These are phyloP conservation scores for Rhizophagus sp. DNA, from an alignment of 192 early-diverging fungal species.

Conservation along the genomic window DNA sequence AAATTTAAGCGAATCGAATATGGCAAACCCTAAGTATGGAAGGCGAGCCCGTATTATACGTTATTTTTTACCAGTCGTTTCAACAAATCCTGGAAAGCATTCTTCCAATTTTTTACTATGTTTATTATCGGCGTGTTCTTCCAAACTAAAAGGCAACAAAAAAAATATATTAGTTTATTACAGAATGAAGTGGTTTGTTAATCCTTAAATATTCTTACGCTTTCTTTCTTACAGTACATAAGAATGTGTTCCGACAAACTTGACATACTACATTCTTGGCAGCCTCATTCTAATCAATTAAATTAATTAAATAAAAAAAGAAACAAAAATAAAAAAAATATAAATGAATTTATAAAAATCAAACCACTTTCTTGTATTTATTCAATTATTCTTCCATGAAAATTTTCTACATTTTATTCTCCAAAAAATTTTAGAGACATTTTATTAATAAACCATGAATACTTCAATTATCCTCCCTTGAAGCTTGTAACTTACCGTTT, in stretches of 20 bases:
- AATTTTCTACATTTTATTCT: not conserved
- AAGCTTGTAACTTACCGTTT: slow-evolving; percentile 46
- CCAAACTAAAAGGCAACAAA: slow-evolving; percentile 39
- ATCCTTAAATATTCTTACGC: slow-evolving; percentile 43
- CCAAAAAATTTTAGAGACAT: not conserved
- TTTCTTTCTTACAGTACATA: slow-evolving; percentile 75
- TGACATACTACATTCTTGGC: slow-evolving; percentile 80
- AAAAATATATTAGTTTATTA: not conserved
- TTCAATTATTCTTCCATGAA: not conserved
- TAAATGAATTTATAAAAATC: not conserved
- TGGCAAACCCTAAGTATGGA: too few species aligned
- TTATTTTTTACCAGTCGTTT: slow-evolving; percentile 19
- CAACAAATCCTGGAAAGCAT: slow-evolving; percentile 73
- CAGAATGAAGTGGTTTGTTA: not conserved
- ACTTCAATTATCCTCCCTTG: not conserved
- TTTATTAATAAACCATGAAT: not conserved
- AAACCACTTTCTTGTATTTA: not conserved
- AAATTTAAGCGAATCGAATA: too few species aligned
- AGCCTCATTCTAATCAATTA: slow-evolving; percentile 63
- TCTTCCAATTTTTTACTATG: slow-evolving; percentile 72
- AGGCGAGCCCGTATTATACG: not conserved
- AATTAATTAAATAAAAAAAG: slow-evolving; percentile 8
- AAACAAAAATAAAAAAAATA: slow-evolving; percentile 17
- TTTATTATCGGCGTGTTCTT: slow-evolving; percentile 75
- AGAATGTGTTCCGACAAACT: slow-evolving; percentile 78